Evolutionary conservation across 2,329 filamentous ascomycete species (phyloP), one percentile per base, ranked within the genome.

Genomic region (Annulohypoxylon truncatum): DNA sequence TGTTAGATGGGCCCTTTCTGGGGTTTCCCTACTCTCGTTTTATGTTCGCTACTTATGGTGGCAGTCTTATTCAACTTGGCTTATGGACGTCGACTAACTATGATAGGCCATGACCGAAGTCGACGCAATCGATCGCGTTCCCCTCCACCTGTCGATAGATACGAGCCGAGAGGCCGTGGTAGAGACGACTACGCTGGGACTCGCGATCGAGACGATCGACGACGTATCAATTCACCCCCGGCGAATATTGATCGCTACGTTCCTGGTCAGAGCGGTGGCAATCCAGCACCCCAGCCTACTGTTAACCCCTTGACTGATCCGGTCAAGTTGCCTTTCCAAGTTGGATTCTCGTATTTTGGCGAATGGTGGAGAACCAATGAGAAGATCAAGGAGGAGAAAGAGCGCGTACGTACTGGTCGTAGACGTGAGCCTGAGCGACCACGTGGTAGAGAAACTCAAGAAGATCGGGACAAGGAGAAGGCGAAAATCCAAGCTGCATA

Each of bases 281-380:
- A 7, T 31, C 81, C 83, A 22, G 77, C 85, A 28, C 82, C 85
- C 7, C 78, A 81, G 15, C 79, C 85, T 12, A 81, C 83, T 0
- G 79, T 83, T 15, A 94, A 94, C 71, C 91, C 91, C 7, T 81
- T 95, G 2, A 84, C 87, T 10, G 91, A 95, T 67, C 92, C 92
- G 1, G 83, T 91, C 72, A 87, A 87, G 66, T 83, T 95, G 8
- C 88, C 91, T 2, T 94, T 91, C 68, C 92, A 95, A 76, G 92
- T 94, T 59, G 92, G 92, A 1, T 95, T 95, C 79, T 94, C 92
- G 12, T 95, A 91, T 78, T 95, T 93, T 73, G 90, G 92, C 15
- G 92, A 95, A 78, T 95, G 92, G 92, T 95, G 92, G 92, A 87
- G 92, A 66, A 84, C 90, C 70, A 93, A 94, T 72, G 91, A 94